Conservation (phyloP, 2,329 filamentous ascomycete species). For the Fusarium drepaniforme region DNA sequence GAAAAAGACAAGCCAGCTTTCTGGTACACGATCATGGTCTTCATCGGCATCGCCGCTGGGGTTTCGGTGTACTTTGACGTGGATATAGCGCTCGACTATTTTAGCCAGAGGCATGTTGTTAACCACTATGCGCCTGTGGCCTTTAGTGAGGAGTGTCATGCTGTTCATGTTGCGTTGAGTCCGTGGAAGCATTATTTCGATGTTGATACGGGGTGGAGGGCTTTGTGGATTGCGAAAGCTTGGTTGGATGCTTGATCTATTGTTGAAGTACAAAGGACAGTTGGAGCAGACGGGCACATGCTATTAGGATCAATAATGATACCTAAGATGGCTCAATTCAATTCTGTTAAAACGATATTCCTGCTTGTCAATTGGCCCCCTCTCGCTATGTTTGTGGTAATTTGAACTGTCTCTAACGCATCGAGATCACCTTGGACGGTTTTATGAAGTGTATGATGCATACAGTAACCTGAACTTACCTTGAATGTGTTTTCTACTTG, state of each 20-base stretch:
- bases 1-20: neutral
- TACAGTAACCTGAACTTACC: too few species aligned
- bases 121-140: neutral
- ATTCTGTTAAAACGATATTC: neutral
- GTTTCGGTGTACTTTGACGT: neutral
- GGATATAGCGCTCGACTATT: neutral
- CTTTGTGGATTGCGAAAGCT: constrained; percentile 44
- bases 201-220: constrained; percentile 8
- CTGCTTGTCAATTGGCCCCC: neutral
- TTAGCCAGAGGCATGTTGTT: neutral
- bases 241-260: constrained; percentile 26
- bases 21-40: neutral
- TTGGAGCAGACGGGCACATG: too few species aligned
- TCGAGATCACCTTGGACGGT: too few species aligned
- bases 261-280: too few species aligned
- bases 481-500: too few species aligned
- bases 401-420: neutral
- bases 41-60: neutral
- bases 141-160: neutral
- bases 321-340: neutral
- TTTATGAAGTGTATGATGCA: too few species aligned
- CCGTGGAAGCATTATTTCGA: neutral
- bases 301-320: too few species aligned
- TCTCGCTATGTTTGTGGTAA: neutral
- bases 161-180: neutral